A percentile compares a stretch with the other conserved stretches of the same genome.
Conservation (phyloP, 176 grass and related monocot species). For the Lolium perenne region DNA sequence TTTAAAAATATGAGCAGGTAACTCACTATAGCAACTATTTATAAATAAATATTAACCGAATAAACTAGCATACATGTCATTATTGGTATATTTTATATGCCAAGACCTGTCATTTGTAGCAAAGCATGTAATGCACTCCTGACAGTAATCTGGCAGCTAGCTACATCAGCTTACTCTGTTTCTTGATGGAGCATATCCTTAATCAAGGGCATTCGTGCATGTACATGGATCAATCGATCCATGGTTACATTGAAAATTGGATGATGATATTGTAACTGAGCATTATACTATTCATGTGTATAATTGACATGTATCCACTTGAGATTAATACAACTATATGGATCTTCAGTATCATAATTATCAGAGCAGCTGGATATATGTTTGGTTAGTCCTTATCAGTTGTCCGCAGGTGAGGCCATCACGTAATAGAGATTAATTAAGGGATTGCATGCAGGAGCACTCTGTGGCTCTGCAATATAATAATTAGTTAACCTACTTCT, state of each 20-base stretch:
- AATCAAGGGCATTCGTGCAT: constrained; percentile 13
- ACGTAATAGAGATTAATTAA: constrained; percentile 51
- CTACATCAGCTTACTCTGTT: constrained; percentile 11
- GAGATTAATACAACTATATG: constrained; percentile 27
- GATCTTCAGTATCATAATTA: constrained; percentile 11
- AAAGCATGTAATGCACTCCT: neutral
- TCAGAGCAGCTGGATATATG: constrained; percentile 35
- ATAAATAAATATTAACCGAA: neutral
- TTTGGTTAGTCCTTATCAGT: constrained; percentile 44
- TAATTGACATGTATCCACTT: constrained; percentile 6
- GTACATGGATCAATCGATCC: neutral
- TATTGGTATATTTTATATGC: neutral
- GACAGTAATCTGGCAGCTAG: constrained; percentile 8
- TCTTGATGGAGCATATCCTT: constrained; percentile 9
- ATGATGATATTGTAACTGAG: constrained; percentile 12
- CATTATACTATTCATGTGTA: constrained; percentile 18
- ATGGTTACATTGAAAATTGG: constrained; percentile 2
- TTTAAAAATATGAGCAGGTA: neutral
- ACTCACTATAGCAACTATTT: neutral
- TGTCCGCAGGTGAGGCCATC: constrained; percentile 58
- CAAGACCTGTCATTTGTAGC: neutral
- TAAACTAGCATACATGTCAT: neutral
- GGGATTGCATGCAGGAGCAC: constrained; percentile 38
- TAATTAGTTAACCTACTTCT: neutral
- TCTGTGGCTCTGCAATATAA: constrained; percentile 7